Percentiles rank a stretch among this genome's conserved stretches.
Evolutionary conservation across 345 rosid genomes (phyloP).

Genomic region (Draba incana): DNA sequence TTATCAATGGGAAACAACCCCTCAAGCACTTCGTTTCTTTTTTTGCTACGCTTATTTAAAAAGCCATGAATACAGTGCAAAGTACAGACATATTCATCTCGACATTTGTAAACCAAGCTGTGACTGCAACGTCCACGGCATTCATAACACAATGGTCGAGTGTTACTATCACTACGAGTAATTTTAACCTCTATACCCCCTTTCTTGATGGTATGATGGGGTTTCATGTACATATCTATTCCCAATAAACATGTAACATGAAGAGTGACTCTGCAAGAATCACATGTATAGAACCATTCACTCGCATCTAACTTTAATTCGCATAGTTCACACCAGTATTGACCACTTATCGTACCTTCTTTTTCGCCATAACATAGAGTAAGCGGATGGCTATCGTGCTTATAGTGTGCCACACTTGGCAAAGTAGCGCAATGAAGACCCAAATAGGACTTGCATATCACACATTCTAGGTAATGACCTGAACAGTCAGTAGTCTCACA

Average conservation of each 20-base stretch:
- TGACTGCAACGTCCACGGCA: background rate
- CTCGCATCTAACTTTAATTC: constrained; percentile 1
- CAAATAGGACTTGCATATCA: background rate
- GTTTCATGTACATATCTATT: constrained; percentile 43
- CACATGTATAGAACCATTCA: constrained; percentile 17
- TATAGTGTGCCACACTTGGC: constrained; percentile 2
- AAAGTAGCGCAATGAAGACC: constrained; percentile 10
- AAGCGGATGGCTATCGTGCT: constrained; percentile 22
- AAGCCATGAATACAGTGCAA: background rate
- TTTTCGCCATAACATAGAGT: background rate
- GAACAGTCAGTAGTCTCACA: background rate
- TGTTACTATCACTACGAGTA: background rate
- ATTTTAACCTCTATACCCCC: constrained; percentile 20
- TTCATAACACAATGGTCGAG: constrained; percentile 4
- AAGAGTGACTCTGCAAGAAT: constrained; percentile 9
- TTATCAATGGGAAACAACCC: background rate
- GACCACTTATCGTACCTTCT: constrained; percentile 12
- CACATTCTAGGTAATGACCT: background rate
- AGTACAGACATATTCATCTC: background rate
- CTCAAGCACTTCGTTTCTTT: background rate
- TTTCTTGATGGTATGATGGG: constrained; percentile 62
- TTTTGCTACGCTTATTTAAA: background rate
- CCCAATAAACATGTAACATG: constrained; percentile 18
- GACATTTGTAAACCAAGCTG: background rate
- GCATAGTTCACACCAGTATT: constrained; percentile 22